A percentile compares a stretch with the other conserved stretches of the same genome.
These are phyloP conservation scores for Hermanozyma aechmeae DNA, from an alignment of 805 yeast genomes.

Conservation along the genomic window DNA sequence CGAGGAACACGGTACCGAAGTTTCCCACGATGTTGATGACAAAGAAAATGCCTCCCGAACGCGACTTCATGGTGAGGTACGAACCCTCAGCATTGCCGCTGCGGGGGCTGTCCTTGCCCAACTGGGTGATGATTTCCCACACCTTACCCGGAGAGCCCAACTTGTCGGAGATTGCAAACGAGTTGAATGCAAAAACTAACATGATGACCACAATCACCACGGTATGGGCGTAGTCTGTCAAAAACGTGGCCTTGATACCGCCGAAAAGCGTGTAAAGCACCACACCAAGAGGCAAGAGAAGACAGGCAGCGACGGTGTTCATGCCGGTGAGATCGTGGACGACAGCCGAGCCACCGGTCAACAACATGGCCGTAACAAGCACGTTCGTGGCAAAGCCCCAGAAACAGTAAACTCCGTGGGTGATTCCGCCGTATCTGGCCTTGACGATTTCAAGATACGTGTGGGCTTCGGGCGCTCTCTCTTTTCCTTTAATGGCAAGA, in stretches of 20 bases:
- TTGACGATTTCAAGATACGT: conserved; percentile 81
- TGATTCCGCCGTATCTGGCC: conserved; percentile 68
- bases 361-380: conserved; percentile 84
- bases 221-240: conserved; percentile 36
- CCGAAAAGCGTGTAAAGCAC: conserved; percentile 34
- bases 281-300: conserved; percentile 76
- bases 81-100: conserved; percentile 80
- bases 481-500: conserved; percentile 80
- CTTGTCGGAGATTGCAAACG: conserved; percentile 58
- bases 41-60: conserved; percentile 80
- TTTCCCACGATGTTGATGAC: conserved; percentile 83
- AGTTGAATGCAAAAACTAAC: conserved; percentile 70
- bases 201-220: conserved; percentile 65
- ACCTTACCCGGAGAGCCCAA: conserved; percentile 80
- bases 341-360: conserved; percentile 86
- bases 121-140: conserved; percentile 60
- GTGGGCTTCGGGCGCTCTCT: conserved; percentile 86
- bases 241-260: conserved; percentile 37
- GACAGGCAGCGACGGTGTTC: conserved; percentile 73
- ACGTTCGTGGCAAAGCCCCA: conserved; percentile 85
- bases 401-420: conserved; percentile 63
- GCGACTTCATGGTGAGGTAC: conserved; percentile 79
- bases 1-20: conserved; percentile 82
- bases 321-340: conserved; percentile 75
- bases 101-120: conserved; percentile 55